Base-by-base conservation (phyloP, 192 early-diverging fungal genomes). In the Mortierella claussenii region DNA sequence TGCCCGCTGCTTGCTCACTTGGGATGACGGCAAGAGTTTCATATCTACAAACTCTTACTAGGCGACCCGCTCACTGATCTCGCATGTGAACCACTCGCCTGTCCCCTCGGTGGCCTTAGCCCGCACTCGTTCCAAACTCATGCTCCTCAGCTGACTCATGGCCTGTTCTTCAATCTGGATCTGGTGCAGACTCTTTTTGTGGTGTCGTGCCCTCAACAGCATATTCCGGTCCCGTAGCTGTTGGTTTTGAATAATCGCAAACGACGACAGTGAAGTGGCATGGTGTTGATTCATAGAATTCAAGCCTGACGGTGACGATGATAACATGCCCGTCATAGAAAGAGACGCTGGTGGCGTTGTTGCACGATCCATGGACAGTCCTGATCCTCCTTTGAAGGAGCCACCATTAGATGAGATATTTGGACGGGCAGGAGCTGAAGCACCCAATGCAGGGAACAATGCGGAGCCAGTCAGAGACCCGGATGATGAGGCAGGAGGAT, bases 131-230 rank as follows among this genome's bases (percentile, higher is more conserved):
- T 76, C 73, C 21, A 84, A 69, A 2, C 45, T 27, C 9, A 80
- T 56, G 2, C 46, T 27, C 27, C 78, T 66, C 24, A 84, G 55
- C 37, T 67, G 64, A 7, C 30, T 48, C 30, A 76, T n/a, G 1
- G 85, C 82, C 23, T 66, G 69, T 37, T 86, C 85, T 69, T 86
- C 85, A 11, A 69, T 64, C 45, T 86, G 85, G 24, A 86, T 86
- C 47, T 75, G 76, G 10, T 82, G 49, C 34, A 86, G 48, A 54
- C 79, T 83, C 66, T 86, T 86, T 50, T 83, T 85, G 26, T 68
- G 73, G 9, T 71, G 61, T 55, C 80, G 58, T 51, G 64, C 79
- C 59, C 61, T 23, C 30, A 61, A 48, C 23, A 70, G 56, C 32
- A 74, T 40, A 18, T 71, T 75, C 15, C 68, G 58, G 40, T 82